phyloP scores from a whole-genome alignment of 371 early-diverging fungal genomes.

The Lichtheimia corymbifera region DNA sequence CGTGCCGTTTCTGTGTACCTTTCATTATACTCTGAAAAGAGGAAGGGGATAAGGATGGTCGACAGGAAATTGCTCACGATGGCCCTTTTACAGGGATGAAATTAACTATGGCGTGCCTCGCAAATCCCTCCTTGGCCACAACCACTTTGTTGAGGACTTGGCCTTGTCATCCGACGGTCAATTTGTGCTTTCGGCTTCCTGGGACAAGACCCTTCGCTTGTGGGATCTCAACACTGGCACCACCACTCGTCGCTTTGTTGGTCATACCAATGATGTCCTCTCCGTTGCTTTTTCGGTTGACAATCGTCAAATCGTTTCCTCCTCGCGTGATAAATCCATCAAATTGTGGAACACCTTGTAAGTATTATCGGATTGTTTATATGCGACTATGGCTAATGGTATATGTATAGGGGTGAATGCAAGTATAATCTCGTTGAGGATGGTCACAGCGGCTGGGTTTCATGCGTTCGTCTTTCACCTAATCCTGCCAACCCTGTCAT shows the following conservation, averaged over 20 bases:
- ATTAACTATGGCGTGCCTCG: constrained; percentile 90
- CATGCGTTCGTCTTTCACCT: constrained; percentile 98
- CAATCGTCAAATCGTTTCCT: constrained; percentile 98
- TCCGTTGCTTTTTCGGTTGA: constrained; percentile 98
- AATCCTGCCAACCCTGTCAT: constrained; percentile 96
- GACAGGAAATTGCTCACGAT: constrained; percentile 22
- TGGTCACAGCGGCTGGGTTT: constrained; percentile 97
- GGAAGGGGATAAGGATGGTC: neutral
- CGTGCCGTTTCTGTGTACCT: too few relatives aligned
- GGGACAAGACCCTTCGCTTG: constrained; percentile 98
- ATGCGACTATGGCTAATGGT: neutral
- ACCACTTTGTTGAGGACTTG: constrained; percentile 97
- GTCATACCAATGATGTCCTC: constrained; percentile 96
- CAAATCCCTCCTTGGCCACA: constrained; percentile 92
- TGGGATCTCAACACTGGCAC: constrained; percentile 95
- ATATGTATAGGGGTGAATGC: constrained; percentile 82
- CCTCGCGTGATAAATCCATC: constrained; percentile 97
- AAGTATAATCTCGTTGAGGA: constrained; percentile 93
- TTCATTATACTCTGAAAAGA: neutral
- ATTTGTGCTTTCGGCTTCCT: constrained; percentile 95
- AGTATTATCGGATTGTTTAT: neutral
- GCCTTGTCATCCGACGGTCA: constrained; percentile 97
- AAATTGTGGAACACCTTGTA: constrained; percentile 98
- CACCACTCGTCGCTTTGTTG: constrained; percentile 94
- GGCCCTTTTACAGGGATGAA: constrained; percentile 68